Conservation (phyloP, 805 yeast genomes). For the Lipomyces sp. region DNA sequence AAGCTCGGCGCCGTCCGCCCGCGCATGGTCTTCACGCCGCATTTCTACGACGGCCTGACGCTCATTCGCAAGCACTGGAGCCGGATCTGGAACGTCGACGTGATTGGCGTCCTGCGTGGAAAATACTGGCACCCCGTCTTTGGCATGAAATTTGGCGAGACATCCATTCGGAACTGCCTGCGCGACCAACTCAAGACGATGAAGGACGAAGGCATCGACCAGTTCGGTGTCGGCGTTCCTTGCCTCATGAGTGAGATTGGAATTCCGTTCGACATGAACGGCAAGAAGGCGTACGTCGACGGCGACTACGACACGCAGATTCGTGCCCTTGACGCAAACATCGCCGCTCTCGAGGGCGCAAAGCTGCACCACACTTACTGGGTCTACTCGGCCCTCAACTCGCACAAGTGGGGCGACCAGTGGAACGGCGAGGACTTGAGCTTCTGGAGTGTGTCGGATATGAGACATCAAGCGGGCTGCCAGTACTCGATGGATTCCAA, state of each 20-base stretch:
- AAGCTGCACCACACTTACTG: conserved; percentile 74
- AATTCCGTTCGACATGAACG: conserved; percentile 94
- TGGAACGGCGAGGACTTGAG: conserved; percentile 96
- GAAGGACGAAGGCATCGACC: conserved; percentile 56
- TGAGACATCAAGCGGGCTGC: not conserved
- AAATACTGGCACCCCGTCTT: conserved; percentile 72
- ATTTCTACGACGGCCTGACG: conserved; percentile 93
- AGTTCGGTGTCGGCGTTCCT: conserved; percentile 65
- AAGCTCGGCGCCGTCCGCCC: conserved; percentile 54
- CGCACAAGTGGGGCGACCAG: conserved; percentile 81
- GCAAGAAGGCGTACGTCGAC: conserved; percentile 60
- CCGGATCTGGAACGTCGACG: conserved; percentile 75
- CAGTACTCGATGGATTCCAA: not conserved
- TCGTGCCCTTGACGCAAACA: conserved; percentile 77
- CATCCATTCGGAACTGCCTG: conserved; percentile 63
- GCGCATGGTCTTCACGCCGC: conserved; percentile 75
- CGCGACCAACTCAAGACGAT: conserved; percentile 65
- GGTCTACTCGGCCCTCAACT: conserved; percentile 73
- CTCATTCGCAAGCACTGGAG: conserved; percentile 91
- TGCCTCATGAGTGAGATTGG: conserved; percentile 91
- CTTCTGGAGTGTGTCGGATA: conserved; percentile 55
- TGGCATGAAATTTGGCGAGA: conserved; percentile 68
- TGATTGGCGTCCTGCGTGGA: conserved; percentile 81
- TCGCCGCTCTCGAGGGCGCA: conserved; percentile 72
- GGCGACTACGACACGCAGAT: conserved; percentile 75